Conservation (phyloP, 2,329 filamentous ascomycete genomes). For the Sclerotinia nivalis region DNA sequence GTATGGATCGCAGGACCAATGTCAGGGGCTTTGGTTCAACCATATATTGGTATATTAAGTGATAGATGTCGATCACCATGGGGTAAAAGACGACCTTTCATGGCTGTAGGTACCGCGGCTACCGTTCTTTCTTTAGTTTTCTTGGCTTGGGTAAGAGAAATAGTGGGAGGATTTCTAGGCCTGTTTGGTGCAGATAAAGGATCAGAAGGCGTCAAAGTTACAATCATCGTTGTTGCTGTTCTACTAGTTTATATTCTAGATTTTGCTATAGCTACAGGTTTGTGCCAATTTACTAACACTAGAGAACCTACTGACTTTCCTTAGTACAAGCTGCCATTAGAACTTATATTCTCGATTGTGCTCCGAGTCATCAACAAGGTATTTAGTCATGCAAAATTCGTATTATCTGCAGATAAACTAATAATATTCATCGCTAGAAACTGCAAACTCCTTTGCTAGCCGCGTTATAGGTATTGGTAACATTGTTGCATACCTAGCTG, state of each 20-base stretch:
- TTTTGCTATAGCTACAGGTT: conserved; percentile 90
- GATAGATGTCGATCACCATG: conserved; percentile 73
- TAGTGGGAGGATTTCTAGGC: conserved; percentile 65
- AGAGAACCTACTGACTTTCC: conserved; percentile 25
- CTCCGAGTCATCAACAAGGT: conserved; percentile 84
- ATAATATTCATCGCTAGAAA: conserved; percentile 39
- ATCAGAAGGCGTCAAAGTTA: conserved; percentile 62
- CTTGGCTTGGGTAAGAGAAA: conserved; percentile 73
- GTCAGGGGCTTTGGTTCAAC: conserved; percentile 76
- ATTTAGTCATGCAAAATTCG: conserved; percentile 24
- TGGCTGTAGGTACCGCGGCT: conserved; percentile 67
- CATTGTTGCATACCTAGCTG: conserved; percentile 85
- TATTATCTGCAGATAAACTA: background rate
- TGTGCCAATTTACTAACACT: conserved; percentile 35
- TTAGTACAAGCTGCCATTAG: conserved; percentile 85
- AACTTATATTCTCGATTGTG: conserved; percentile 91
- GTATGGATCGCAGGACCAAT: conserved; percentile 84
- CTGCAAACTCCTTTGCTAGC: conserved; percentile 92
- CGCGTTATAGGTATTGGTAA: conserved; percentile 85
- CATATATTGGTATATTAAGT: conserved; percentile 78
- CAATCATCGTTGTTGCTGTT: conserved; percentile 77
- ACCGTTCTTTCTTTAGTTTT: conserved; percentile 68
- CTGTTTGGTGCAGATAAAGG: conserved; percentile 71
- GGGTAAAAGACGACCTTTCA: conserved; percentile 81
- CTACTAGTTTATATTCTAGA: conserved; percentile 87